phyloP scores from a whole-genome alignment of 2,329 filamentous ascomycete species.

The Fusarium chuoi region DNA sequence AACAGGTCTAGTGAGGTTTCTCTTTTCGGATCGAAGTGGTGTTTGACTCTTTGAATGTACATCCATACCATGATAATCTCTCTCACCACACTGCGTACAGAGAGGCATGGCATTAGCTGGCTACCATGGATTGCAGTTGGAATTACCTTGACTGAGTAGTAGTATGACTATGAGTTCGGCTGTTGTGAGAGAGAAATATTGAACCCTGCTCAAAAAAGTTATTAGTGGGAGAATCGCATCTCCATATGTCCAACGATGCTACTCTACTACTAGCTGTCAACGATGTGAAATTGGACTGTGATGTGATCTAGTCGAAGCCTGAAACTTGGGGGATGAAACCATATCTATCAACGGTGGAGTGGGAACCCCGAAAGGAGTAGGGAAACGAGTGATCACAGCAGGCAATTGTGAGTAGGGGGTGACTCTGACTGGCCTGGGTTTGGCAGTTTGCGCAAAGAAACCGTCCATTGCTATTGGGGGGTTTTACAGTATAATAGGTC shows the following conservation, averaged over 20 bases:
- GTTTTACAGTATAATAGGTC: neutral
- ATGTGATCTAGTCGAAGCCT: constrained; percentile 19
- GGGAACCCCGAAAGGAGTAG: constrained; percentile 20
- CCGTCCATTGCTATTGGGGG: neutral
- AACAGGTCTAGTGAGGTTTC: constrained; percentile 28
- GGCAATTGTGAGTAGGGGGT: neutral
- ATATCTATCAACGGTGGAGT: constrained; percentile 20
- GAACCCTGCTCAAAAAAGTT: neutral
- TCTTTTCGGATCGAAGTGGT: constrained; percentile 16
- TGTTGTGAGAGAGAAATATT: neutral
- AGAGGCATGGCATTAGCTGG: neutral
- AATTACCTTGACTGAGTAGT: neutral
- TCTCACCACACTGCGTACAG: neutral
- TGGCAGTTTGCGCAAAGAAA: neutral
- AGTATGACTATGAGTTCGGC: neutral
- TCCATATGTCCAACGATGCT: constrained; percentile 5
- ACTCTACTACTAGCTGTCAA: constrained; percentile 8
- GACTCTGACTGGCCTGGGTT: neutral
- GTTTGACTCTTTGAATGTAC: neutral
- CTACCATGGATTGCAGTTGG: neutral
- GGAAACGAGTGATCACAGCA: constrained; percentile 17
- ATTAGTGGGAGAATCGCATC: constrained; percentile 3
- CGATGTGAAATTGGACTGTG: constrained; percentile 4
- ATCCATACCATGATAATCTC: neutral
- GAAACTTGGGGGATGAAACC: constrained; percentile 28